Conservation (phyloP, 345 rosid species). For the Cardiospermum halicacabum region DNA sequence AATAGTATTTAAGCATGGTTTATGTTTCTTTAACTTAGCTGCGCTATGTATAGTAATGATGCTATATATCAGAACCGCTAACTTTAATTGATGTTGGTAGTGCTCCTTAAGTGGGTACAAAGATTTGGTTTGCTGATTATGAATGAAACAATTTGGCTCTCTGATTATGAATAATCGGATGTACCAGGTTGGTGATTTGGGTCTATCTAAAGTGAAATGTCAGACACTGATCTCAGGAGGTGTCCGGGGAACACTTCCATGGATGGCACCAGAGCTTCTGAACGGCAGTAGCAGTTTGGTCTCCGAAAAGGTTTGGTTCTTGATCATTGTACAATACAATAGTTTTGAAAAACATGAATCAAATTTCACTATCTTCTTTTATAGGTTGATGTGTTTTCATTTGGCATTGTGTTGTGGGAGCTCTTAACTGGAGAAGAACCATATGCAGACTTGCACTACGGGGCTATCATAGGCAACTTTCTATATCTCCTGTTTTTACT, state of each 20-base stretch:
- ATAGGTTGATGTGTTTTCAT: constrained; percentile 69
- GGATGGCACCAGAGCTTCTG: constrained; percentile 71
- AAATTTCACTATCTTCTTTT: constrained; percentile 1
- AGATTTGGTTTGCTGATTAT: constrained; percentile 6
- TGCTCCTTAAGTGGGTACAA: not conserved
- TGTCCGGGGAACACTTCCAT: constrained; percentile 64
- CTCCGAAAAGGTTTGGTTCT: constrained; percentile 44
- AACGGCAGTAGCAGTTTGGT: constrained; percentile 63
- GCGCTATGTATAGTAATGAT: not conserved
- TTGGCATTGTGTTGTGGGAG: constrained; percentile 67
- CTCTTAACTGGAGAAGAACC: constrained; percentile 72
- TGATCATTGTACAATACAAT: not conserved
- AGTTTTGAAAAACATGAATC: not conserved
- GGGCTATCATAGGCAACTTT: constrained; percentile 56
- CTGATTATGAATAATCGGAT: constrained; percentile 12
- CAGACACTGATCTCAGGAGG: constrained; percentile 66
- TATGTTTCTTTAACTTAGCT: not conserved
- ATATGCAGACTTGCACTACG: constrained; percentile 62
- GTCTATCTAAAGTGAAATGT: constrained; percentile 61
- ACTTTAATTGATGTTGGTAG: not conserved
- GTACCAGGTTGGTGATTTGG: constrained; percentile 59
- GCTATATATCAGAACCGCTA: not conserved
- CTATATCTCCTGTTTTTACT: not conserved
- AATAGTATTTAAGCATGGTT: not conserved
- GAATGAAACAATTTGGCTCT: constrained; percentile 2